Percentiles rank a stretch among this genome's conserved stretches.
Evolutionary conservation across 495 filamentous ascomycete genomes (phyloP).

Genomic region (Pseudomonodictys pantanalensis): DNA sequence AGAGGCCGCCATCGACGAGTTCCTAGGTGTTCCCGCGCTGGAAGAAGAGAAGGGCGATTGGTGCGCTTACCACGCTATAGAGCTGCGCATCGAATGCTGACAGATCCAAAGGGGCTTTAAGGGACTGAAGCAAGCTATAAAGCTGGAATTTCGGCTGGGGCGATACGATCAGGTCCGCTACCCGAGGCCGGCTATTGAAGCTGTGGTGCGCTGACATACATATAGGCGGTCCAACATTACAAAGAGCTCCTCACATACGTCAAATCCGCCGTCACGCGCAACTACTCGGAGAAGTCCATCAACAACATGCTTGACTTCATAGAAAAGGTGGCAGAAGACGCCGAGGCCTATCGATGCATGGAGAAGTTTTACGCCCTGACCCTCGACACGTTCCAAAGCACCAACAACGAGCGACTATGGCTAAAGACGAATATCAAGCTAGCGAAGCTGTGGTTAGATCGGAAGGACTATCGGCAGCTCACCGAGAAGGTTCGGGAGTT

Average conservation of each 20-base stretch:
- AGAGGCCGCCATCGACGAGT: slow-evolving; percentile 86
- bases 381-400: slow-evolving; percentile 89
- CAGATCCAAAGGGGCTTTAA: slow-evolving; percentile 77
- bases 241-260: slow-evolving; percentile 94
- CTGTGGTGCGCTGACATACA: slow-evolving; percentile 23
- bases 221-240: slow-evolving; percentile 93
- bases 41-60: slow-evolving; percentile 93
- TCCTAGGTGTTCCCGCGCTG: slow-evolving; percentile 76
- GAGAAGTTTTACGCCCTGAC: slow-evolving; percentile 95
- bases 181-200: background rate
- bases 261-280: slow-evolving; percentile 92
- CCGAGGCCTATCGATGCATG: slow-evolving; percentile 78
- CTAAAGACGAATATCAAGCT: slow-evolving; percentile 98
- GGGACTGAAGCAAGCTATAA: slow-evolving; percentile 94
- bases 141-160: slow-evolving; percentile 86
- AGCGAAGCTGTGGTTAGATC: slow-evolving; percentile 82
- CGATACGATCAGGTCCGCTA: slow-evolving; percentile 73
- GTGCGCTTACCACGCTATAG: slow-evolving; percentile 44
- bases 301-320: slow-evolving; percentile 99
- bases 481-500: slow-evolving; percentile 83
- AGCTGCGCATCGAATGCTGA: background rate
- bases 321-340: slow-evolving; percentile 84
- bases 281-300: slow-evolving; percentile 98
- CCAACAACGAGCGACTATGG: slow-evolving; percentile 97
- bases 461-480: slow-evolving; percentile 79